phyloP scores from a whole-genome alignment of 306 rosid genomes.

The Oemleria cerasiformis region DNA sequence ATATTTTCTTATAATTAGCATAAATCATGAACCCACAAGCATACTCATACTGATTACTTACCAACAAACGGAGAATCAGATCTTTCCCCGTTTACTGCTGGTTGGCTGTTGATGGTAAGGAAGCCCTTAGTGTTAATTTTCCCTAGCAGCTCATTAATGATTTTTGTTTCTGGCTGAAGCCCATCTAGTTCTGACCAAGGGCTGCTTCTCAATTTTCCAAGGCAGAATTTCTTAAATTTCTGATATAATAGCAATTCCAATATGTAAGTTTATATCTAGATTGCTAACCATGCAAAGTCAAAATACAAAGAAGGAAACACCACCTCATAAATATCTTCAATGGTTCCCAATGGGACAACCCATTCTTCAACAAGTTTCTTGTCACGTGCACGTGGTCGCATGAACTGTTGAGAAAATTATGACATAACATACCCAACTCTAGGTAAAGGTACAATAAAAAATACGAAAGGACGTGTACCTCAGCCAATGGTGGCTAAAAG shows the following conservation, averaged over 20 bases:
- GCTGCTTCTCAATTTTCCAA: conserved; percentile 85
- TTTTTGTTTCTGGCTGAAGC: conserved; percentile 87
- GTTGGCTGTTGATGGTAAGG: conserved; percentile 97
- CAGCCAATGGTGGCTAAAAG: not conserved
- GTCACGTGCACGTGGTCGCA: conserved; percentile 92
- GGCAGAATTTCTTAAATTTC: conserved; percentile 79
- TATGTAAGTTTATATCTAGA: conserved; percentile 17
- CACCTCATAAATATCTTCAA: conserved; percentile 90
- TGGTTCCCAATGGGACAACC: conserved; percentile 64
- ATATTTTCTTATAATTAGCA: not conserved
- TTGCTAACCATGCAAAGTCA: conserved; percentile 1
- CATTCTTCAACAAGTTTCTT: conserved; percentile 91
- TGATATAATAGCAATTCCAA: conserved; percentile 32
- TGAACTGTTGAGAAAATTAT: conserved; percentile 51
- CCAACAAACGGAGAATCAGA: conserved; percentile 86
- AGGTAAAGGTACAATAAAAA: not conserved
- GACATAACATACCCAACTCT: not conserved
- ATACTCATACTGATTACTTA: conserved; percentile 29
- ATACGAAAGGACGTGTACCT: not conserved
- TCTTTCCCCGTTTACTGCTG: conserved; percentile 84
- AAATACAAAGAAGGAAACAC: conserved; percentile 2
- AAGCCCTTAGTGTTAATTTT: conserved; percentile 70
- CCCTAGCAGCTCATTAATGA: conserved; percentile 75
- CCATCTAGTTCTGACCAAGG: conserved; percentile 99
- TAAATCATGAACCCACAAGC: not conserved